A percentile compares a stretch with the other conserved stretches of the same genome.
These are phyloP conservation scores for Diplogelasinospora grovesii DNA, from an alignment of 495 filamentous ascomycete genomes.

Conservation along the genomic window DNA sequence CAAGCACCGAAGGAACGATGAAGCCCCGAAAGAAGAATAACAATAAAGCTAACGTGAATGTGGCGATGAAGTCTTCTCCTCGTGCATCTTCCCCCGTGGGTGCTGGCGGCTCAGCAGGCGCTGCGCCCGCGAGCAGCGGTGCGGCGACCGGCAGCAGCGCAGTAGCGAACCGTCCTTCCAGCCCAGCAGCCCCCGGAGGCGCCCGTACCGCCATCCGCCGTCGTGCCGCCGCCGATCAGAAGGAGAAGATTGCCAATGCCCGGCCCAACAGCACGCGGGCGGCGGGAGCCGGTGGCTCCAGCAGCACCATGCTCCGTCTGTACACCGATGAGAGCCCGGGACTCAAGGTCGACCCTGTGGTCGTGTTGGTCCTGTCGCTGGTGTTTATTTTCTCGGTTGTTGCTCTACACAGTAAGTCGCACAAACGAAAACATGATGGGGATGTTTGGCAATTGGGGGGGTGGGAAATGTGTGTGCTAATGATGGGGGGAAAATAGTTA, in stretches of 20 bases:
- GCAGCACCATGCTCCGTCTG: conserved; percentile 98
- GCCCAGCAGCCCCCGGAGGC: conserved; percentile 86
- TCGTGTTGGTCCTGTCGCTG: conserved; percentile 87
- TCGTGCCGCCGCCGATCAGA: conserved; percentile 89
- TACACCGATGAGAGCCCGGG: conserved; percentile 98
- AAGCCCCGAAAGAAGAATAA: too few species aligned
- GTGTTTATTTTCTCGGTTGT: conserved; percentile 99
- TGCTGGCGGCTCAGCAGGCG: too few species aligned
- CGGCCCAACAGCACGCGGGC: conserved; percentile 84
- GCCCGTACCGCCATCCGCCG: conserved; percentile 90
- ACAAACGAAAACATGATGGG: too few species aligned
- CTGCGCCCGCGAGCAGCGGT: conserved; percentile 29
- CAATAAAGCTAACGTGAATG: too few species aligned
- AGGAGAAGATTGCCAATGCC: conserved; percentile 87
- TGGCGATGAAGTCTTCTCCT: conserved; percentile 59
- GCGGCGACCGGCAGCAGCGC: conserved; percentile 55
- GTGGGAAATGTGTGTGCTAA: not conserved
- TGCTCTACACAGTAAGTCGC: conserved; percentile 80
- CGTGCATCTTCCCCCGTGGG: conserved; percentile 61
- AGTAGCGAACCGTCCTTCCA: conserved; percentile 71
- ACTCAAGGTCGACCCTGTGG: conserved; percentile 92
- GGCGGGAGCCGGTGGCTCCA: conserved; percentile 91
- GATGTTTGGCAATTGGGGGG: too few species aligned
- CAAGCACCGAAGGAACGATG: too few species aligned
- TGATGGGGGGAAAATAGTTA: too few species aligned